Evolutionary conservation across 2,329 filamentous ascomycete genomes (phyloP).

Genomic region (Claviceps arundinis): DNA sequence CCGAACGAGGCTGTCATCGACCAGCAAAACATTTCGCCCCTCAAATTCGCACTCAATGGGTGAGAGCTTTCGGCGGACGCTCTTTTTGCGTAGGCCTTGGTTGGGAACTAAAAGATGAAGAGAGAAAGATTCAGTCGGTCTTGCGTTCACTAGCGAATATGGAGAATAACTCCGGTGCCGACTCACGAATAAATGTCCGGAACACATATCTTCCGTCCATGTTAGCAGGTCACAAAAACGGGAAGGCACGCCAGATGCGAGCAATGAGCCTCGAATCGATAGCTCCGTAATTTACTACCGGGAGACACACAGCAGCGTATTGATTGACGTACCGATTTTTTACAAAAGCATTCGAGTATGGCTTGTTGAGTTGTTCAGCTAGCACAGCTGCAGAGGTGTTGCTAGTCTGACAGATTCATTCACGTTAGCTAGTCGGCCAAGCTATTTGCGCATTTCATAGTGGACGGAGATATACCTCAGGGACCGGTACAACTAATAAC

Average conservation of each 20-base stretch:
- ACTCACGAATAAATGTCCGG: constrained; percentile 8
- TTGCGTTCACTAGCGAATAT: not conserved
- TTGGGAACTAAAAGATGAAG: constrained; percentile 6
- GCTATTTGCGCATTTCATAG: too few relatives aligned
- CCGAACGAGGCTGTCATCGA: constrained; percentile 83
- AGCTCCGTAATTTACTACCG: not conserved
- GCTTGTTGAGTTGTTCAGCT: constrained; percentile 61
- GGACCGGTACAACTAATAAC: constrained; percentile 56
- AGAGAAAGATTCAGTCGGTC: not conserved
- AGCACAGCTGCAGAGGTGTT: constrained; percentile 69
- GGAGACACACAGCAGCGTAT: constrained; percentile 32
- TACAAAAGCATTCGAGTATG: constrained; percentile 69
- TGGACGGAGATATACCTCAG: constrained; percentile 18
- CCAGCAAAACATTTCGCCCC: constrained; percentile 65
- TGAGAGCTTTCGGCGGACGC: constrained; percentile 79
- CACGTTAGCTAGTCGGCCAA: not conserved
- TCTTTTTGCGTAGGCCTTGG: constrained; percentile 50
- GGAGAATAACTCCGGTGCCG: not conserved
- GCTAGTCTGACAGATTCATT: constrained; percentile 36
- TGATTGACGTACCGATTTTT: constrained; percentile 58
- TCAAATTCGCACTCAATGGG: constrained; percentile 77
- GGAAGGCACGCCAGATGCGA: not conserved
- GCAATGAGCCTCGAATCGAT: too few relatives aligned
- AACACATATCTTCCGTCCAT: constrained; percentile 3
- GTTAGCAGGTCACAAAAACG: not conserved